phyloP scores from a whole-genome alignment of 2,329 filamentous ascomycete genomes.

The Aspergillus sp. region DNA sequence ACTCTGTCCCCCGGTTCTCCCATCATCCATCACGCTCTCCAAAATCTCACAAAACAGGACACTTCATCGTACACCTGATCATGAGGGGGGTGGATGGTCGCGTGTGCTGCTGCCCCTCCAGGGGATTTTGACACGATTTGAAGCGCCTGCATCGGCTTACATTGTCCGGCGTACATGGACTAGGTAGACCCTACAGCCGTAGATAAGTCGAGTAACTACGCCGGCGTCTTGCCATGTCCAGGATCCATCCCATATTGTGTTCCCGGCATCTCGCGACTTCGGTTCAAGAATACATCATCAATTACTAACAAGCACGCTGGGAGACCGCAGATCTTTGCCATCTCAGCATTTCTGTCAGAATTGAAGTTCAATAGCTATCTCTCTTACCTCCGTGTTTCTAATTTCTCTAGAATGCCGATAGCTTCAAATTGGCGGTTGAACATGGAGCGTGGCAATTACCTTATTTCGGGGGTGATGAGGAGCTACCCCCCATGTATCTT shows the following conservation, averaged over 20 bases:
- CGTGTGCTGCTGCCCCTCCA: neutral
- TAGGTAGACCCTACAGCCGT: neutral
- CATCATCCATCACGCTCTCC: neutral
- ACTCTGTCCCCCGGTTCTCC: neutral
- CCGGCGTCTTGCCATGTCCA: neutral
- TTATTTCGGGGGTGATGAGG: neutral
- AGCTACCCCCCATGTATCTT: neutral
- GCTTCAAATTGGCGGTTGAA: neutral
- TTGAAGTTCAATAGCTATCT: neutral
- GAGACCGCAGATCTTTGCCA: neutral
- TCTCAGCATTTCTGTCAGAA: too few relatives aligned
- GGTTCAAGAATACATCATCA: neutral
- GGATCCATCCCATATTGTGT: neutral
- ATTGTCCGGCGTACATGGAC: neutral
- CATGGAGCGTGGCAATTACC: neutral
- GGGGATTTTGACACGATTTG: neutral
- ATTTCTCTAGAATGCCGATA: neutral
- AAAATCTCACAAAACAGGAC: neutral
- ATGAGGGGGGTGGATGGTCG: neutral
- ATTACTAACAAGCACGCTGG: neutral
- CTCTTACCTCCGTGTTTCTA: too few relatives aligned
- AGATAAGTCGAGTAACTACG: too few relatives aligned
- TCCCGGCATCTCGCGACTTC: neutral
- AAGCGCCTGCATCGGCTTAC: neutral
- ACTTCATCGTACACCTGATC: neutral